Conservation (phyloP, 768 basidiomycete genomes). For the Fistulinella prunicolor region DNA sequence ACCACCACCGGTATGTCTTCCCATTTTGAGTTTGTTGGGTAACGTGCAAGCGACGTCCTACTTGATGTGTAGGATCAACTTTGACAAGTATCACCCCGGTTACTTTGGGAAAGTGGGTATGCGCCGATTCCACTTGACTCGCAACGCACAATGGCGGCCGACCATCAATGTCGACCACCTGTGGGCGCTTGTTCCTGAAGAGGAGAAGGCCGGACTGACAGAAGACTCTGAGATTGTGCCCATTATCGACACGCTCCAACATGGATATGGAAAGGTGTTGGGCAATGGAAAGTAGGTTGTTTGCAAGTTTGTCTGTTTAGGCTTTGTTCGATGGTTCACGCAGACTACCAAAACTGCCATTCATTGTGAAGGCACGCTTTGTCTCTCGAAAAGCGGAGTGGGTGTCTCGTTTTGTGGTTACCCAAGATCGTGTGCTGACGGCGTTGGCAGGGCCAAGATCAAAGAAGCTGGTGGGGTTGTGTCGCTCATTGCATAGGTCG, state of each 20-base stretch:
- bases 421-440: slow-evolving; percentile 18
- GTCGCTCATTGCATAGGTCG: slow-evolving; percentile 74
- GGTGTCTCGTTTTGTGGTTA: slow-evolving; percentile 22
- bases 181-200: slow-evolving; percentile 85
- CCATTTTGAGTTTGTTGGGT: neutral
- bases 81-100: slow-evolving; percentile 99
- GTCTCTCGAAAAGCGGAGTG: slow-evolving; percentile 87
- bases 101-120: slow-evolving; percentile 99
- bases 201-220: slow-evolving; percentile 75
- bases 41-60: neutral
- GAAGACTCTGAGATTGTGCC: slow-evolving; percentile 83
- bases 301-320: neutral
- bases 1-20: slow-evolving; percentile 88
- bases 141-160: slow-evolving; percentile 88
- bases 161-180: slow-evolving; percentile 99
- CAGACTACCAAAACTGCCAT: slow-evolving; percentile 85
- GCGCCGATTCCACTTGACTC: slow-evolving; percentile 95
- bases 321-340: neutral
- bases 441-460: slow-evolving; percentile 60
- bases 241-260: slow-evolving; percentile 83
- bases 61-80: slow-evolving; percentile 68
- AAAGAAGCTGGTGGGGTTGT: slow-evolving; percentile 95
- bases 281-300: slow-evolving; percentile 83
- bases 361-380: slow-evolving; percentile 98
- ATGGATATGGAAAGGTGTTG: slow-evolving; percentile 91